These are phyloP conservation scores for Populus trichocarpa DNA, from an alignment of 441 rosid species.

Conservation along the genomic window DNA sequence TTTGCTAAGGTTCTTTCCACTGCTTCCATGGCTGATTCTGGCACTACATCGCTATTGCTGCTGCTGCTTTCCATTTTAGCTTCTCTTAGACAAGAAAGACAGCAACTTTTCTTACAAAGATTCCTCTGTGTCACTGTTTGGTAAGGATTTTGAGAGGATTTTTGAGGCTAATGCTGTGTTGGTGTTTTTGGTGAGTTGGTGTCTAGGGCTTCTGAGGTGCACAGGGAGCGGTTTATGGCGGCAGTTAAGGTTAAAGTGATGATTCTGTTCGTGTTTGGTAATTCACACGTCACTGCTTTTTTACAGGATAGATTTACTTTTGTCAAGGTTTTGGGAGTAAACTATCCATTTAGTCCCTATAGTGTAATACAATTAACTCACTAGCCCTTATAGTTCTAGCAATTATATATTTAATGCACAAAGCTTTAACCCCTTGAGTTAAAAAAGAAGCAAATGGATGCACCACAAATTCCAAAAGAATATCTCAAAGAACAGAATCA, in stretches of 20 bases:
- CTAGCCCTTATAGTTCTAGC: no score
- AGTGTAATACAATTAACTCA: no score
- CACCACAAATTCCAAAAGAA: no score
- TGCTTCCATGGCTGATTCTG: slow-evolving; percentile 61
- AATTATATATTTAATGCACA: no score
- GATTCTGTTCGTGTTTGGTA: background rate
- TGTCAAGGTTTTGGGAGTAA: no score
- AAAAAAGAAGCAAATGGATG: no score
- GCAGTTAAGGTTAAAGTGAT: background rate
- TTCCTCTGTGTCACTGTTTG: background rate
- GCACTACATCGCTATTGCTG: slow-evolving; percentile 39
- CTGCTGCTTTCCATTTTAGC: slow-evolving; percentile 40
- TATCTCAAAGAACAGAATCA: no score
- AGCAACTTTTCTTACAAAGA: background rate
- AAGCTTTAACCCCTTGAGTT: no score
- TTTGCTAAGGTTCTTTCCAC: slow-evolving; percentile 50
- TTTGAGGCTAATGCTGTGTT: background rate
- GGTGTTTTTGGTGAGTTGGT: background rate
- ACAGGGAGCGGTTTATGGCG: background rate
- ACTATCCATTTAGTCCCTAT: no score
- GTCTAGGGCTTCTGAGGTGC: slow-evolving; percentile 13
- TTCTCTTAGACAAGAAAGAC: background rate
- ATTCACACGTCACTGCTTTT: background rate
- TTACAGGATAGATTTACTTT: background rate
- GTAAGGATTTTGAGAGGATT: background rate